These are phyloP conservation scores for Boechera divaricarpa DNA, from an alignment of 345 rosid species.

Conservation along the genomic window DNA sequence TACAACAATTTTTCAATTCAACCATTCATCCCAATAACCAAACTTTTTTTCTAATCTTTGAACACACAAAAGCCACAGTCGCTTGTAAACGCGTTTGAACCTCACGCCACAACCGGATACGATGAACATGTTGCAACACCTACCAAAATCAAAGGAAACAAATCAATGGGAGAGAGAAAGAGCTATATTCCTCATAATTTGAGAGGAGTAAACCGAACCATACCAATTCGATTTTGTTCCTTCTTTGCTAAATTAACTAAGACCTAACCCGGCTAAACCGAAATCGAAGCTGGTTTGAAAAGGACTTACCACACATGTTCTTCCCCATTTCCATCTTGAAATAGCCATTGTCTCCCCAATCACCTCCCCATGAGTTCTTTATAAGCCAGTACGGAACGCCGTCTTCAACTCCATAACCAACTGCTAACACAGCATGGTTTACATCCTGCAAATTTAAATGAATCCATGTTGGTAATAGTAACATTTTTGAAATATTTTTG, in stretches of 20 bases:
- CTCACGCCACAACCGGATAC: conserved; percentile 31
- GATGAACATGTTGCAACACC: conserved; percentile 47
- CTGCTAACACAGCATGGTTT: conserved; percentile 92
- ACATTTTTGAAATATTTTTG: not conserved
- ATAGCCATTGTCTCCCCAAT: conserved; percentile 80
- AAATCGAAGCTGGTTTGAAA: not conserved
- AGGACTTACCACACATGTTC: conserved; percentile 90
- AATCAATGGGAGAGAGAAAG: not conserved
- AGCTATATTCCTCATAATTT: not conserved
- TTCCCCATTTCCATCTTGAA: conserved; percentile 92
- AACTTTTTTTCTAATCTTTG: not conserved
- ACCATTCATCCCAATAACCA: conserved; percentile 28
- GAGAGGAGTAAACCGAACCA: not conserved
- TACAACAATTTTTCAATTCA: not conserved
- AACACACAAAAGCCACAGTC: not conserved
- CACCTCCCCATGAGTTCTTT: conserved; percentile 86
- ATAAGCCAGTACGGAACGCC: conserved; percentile 84
- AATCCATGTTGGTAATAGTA: not conserved
- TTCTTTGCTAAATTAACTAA: not conserved
- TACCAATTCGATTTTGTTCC: not conserved
- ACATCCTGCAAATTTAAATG: conserved; percentile 59
- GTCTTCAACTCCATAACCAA: conserved; percentile 84
- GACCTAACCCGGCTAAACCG: not conserved
- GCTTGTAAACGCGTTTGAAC: not conserved
- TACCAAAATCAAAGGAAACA: not conserved